These are phyloP conservation scores for Neonectria faginata DNA, from an alignment of 2,329 filamentous ascomycete species.

Conservation along the genomic window DNA sequence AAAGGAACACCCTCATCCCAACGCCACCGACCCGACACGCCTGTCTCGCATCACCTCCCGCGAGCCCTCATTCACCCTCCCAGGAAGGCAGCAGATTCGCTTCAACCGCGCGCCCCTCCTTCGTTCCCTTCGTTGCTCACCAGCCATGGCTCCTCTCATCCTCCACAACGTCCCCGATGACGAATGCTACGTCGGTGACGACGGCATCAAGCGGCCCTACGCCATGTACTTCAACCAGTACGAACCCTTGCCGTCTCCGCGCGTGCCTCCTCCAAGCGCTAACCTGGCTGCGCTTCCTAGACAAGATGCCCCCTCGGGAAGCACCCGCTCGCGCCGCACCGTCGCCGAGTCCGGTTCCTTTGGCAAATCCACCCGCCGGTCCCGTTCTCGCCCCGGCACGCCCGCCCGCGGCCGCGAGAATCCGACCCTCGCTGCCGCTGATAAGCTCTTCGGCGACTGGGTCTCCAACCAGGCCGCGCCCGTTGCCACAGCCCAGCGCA, in stretches of 20 bases:
- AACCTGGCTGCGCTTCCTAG: constrained; percentile 48
- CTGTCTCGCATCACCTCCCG: background rate
- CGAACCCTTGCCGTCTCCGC: constrained; percentile 34
- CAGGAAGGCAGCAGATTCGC: background rate
- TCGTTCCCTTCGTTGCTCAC: background rate
- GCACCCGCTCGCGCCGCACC: constrained; percentile 62
- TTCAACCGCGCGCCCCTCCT: background rate
- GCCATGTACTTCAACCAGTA: constrained; percentile 75
- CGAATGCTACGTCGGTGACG: constrained; percentile 73
- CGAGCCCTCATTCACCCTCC: background rate
- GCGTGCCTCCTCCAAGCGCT: constrained; percentile 14
- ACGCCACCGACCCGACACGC: constrained; percentile 6
- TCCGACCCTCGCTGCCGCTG: constrained; percentile 70
- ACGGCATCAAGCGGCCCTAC: constrained; percentile 73
- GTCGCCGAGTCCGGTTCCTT: constrained; percentile 74
- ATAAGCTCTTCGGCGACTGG: constrained; percentile 71
- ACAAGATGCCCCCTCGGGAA: constrained; percentile 63
- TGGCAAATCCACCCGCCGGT: constrained; percentile 73
- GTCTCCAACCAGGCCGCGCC: constrained; percentile 60
- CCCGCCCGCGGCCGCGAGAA: constrained; percentile 68
- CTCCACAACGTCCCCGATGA: constrained; percentile 77
- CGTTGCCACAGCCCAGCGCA: constrained; percentile 48
- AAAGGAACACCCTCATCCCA: constrained; percentile 10
- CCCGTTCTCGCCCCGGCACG: constrained; percentile 71
- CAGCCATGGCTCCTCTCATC: constrained; percentile 71